phyloP scores from a whole-genome alignment of 176 grass and related monocot species.

The Rhynchospora pubera region DNA sequence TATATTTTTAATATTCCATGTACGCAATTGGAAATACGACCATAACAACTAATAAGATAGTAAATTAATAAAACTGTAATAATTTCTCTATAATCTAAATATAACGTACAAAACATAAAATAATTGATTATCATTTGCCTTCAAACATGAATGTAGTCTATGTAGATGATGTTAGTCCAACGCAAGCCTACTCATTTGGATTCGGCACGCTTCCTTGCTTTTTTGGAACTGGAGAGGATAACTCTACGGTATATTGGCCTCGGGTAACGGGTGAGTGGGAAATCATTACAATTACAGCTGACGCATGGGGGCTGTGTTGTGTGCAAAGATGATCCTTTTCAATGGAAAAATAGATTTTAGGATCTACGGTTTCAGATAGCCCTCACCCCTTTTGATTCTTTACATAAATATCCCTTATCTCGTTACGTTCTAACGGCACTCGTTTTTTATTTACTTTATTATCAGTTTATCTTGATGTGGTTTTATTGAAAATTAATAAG shows the following conservation, averaged over 20 bases:
- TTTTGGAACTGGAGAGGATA: not conserved
- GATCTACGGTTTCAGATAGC: not conserved
- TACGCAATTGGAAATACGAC: too few relatives aligned
- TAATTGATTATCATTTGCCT: too few relatives aligned
- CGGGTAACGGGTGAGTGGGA: conserved; percentile 18
- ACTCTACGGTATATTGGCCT: not conserved
- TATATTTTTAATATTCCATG: too few relatives aligned
- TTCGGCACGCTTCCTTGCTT: not conserved
- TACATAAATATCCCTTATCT: not conserved
- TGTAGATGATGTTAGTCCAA: too few relatives aligned
- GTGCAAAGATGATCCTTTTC: not conserved
- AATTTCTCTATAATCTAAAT: too few relatives aligned
- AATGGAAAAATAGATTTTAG: not conserved
- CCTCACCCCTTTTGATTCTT: not conserved
- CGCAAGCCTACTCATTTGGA: not conserved
- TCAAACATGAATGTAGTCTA: too few relatives aligned
- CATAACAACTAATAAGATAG: too few relatives aligned
- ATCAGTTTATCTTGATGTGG: not conserved
- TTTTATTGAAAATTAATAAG: not conserved
- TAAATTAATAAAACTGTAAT: too few relatives aligned
- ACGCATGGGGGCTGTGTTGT: not conserved
- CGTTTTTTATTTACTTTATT: not conserved
- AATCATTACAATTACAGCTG: conserved; percentile 15
- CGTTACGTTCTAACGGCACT: not conserved
- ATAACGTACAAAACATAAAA: too few relatives aligned